Evolutionary conservation across 1,139 yeast genomes (phyloP).

Genomic region (Zhuliangozyma parablackwelliae): DNA sequence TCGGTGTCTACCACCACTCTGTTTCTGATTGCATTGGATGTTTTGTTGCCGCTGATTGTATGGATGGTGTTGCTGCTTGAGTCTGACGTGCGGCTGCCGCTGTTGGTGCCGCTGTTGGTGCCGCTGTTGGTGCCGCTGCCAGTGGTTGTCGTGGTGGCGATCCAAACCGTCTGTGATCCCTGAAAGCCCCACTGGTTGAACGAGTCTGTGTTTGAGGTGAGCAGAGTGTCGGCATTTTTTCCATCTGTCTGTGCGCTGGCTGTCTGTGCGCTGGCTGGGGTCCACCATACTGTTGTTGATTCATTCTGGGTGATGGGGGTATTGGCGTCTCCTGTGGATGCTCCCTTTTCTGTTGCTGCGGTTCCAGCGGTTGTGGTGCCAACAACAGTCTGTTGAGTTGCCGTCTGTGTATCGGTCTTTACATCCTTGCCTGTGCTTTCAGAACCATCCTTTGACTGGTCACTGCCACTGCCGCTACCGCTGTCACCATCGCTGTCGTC

Average conservation of each 20-base stretch:
- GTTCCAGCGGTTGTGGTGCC: constrained; percentile 8
- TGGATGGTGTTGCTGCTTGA: not conserved
- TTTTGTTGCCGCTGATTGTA: not conserved
- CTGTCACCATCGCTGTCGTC: not conserved
- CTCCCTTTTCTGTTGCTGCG: constrained; percentile 1
- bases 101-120: too few species aligned
- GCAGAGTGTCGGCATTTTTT: too few species aligned
- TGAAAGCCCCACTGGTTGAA: constrained; percentile 42
- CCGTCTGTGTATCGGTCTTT: not conserved
- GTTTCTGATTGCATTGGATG: constrained; percentile 10
- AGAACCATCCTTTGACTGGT: not conserved
- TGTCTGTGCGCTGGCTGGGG: constrained; percentile 12
- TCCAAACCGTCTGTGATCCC: constrained; percentile 37
- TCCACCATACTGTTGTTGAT: constrained; percentile 10
- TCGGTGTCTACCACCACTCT: constrained; percentile 9
- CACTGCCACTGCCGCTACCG: constrained; percentile 1
- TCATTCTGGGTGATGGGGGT: constrained; percentile 3
- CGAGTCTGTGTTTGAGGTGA: not conserved
- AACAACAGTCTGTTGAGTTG: constrained; percentile 6
- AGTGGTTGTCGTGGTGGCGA: constrained; percentile 2
- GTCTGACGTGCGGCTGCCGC: not conserved
- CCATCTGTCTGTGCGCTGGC: constrained; percentile 11
- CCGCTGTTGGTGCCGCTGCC: not conserved
- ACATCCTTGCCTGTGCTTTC: constrained; percentile 1
- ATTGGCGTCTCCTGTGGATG: constrained; percentile 7